These are phyloP conservation scores for Fusarium palustre DNA, from an alignment of 2,329 filamentous ascomycete species.

Conservation along the genomic window DNA sequence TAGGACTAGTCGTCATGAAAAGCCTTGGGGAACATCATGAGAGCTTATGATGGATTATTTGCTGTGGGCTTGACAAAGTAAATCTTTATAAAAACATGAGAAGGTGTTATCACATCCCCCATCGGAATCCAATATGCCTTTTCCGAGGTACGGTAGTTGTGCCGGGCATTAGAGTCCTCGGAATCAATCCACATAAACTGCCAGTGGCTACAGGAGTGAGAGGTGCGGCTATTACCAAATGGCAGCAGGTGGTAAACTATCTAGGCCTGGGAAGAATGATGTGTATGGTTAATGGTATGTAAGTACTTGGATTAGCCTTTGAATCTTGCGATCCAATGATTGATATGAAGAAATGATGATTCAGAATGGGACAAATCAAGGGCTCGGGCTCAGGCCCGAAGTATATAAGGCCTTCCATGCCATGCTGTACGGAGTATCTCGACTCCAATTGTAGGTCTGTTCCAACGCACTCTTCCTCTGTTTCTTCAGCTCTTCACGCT, in stretches of 20 bases:
- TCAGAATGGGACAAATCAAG: background rate
- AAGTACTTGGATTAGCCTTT: background rate
- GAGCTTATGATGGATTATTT: background rate
- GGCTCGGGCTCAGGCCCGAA: background rate
- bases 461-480: background rate
- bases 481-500: background rate
- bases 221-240: background rate
- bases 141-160: slow-evolving; percentile 18
- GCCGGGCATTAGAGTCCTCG: slow-evolving; percentile 1
- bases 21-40: background rate
- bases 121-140: background rate
- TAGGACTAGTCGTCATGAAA: background rate
- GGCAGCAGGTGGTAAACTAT: slow-evolving; percentile 2
- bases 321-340: background rate
- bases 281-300: background rate
- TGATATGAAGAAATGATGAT: background rate
- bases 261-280: background rate
- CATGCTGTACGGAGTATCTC: background rate
- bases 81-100: no score
- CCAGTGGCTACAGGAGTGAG: background rate
- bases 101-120: background rate
- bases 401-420: background rate
- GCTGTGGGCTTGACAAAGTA: background rate
- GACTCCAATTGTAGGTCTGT: background rate
- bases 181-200: background rate